These are phyloP conservation scores for Closterium sp. DNA, from an alignment of 139 green algal genomes.

Conservation along the genomic window DNA sequence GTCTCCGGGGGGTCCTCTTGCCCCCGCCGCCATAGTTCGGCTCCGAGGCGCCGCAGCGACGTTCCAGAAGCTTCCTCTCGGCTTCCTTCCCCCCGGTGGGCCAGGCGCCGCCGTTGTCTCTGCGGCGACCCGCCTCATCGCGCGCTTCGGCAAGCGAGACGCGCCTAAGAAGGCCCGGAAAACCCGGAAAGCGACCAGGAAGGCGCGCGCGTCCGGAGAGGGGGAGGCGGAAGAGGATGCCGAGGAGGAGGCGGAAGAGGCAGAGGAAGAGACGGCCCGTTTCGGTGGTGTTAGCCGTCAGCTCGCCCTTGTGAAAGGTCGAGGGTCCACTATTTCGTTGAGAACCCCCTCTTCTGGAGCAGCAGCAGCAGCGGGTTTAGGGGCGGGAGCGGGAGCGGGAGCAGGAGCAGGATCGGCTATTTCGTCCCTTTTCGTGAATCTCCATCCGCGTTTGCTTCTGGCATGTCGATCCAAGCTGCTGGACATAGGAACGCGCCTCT, in stretches of 20 bases:
- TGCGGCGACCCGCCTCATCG: neutral
- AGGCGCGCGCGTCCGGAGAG: neutral
- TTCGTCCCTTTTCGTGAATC: neutral
- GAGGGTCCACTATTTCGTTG: neutral
- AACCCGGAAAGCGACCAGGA: neutral
- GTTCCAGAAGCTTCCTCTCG: neutral
- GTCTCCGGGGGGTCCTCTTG: neutral
- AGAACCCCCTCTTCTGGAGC: neutral
- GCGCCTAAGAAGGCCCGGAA: neutral
- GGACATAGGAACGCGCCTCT: neutral
- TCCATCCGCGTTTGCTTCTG: neutral
- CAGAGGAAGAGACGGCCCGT: neutral
- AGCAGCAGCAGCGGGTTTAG: neutral
- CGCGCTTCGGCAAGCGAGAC: neutral
- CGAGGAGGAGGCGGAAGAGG: neutral
- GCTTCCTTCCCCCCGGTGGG: neutral
- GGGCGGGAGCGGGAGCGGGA: neutral
- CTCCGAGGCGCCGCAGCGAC: neutral
- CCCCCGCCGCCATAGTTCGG: neutral
- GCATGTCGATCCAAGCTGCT: neutral
- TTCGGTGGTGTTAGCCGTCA: neutral
- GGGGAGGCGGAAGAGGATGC: neutral
- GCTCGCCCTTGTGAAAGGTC: neutral
- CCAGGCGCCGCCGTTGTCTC: neutral
- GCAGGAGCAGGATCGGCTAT: neutral